Conservation (phyloP, 805 yeast species). For the Zygosaccharomyces bisporus region DNA sequence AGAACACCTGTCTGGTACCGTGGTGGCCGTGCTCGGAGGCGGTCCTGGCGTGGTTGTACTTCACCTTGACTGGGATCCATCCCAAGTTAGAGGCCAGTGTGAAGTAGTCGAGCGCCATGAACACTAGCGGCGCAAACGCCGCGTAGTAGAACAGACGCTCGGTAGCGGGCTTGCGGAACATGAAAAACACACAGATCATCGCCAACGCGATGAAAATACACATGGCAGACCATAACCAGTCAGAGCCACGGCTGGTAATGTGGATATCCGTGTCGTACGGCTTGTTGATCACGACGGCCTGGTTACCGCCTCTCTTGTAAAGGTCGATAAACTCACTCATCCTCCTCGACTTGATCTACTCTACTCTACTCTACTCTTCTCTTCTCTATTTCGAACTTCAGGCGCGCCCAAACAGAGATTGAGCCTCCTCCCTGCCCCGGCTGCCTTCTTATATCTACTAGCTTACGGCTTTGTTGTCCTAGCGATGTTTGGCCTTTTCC, state of each 20-base stretch:
- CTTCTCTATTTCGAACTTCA: not conserved
- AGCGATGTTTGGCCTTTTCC: not conserved
- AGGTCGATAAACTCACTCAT: constrained; percentile 22
- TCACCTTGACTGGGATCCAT: constrained; percentile 46
- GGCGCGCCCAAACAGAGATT: not conserved
- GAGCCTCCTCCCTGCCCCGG: not conserved
- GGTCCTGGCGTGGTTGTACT: constrained; percentile 47
- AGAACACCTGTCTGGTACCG: constrained; percentile 52
- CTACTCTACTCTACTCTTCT: not conserved
- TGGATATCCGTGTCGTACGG: constrained; percentile 48
- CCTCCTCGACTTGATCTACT: not conserved
- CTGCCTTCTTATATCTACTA: not conserved
- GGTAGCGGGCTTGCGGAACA: constrained; percentile 31
- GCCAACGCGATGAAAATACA: constrained; percentile 42
- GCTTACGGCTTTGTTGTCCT: not conserved
- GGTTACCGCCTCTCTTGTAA: constrained; percentile 36
- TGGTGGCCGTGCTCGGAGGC: constrained; percentile 25
- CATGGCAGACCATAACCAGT: constrained; percentile 67
- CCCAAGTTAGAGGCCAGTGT: constrained; percentile 61
- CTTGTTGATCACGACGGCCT: constrained; percentile 46
- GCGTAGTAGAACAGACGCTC: constrained; percentile 38
- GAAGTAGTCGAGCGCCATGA: constrained; percentile 49
- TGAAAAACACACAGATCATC: constrained; percentile 26
- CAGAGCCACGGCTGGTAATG: constrained; percentile 57
- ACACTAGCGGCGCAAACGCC: constrained; percentile 44